phyloP scores from a whole-genome alignment of 768 basidiomycete genomes.

The Hypholoma sublateritium region DNA sequence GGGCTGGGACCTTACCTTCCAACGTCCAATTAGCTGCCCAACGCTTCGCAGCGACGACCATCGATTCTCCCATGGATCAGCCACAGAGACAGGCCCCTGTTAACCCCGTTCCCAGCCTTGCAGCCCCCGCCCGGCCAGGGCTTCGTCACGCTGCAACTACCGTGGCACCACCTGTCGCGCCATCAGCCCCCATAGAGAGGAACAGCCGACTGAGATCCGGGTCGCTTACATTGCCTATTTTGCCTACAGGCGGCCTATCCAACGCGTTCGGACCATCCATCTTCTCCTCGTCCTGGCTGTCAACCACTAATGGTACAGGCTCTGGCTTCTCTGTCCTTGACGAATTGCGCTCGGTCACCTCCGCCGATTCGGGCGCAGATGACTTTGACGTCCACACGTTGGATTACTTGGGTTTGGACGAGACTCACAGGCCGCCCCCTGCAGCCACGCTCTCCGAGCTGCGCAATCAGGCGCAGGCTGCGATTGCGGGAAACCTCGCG shows the following conservation, averaged over 20 bases:
- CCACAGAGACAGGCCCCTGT: constrained; percentile 25
- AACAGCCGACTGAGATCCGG: constrained; percentile 90
- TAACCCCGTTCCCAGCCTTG: constrained; percentile 39
- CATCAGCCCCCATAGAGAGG: constrained; percentile 55
- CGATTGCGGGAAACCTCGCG: constrained; percentile 80
- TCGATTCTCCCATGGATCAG: constrained; percentile 42
- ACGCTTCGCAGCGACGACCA: constrained; percentile 69
- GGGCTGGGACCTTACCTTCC: constrained; percentile 97
- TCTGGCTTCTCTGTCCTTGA: constrained; percentile 69
- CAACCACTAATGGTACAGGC: constrained; percentile 54
- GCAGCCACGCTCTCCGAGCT: constrained; percentile 89
- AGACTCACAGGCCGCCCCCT: constrained; percentile 57
- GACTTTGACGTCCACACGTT: constrained; percentile 93
- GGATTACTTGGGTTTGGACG: constrained; percentile 95
- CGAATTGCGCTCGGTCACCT: constrained; percentile 78
- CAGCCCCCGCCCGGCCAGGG: constrained; percentile 55
- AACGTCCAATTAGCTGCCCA: constrained; percentile 89
- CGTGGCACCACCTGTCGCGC: constrained; percentile 55
- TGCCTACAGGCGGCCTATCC: constrained; percentile 73
- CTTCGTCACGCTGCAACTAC: constrained; percentile 77
- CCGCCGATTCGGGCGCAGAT: constrained; percentile 77
- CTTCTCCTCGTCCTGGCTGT: constrained; percentile 89
- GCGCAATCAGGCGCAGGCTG: constrained; percentile 87
- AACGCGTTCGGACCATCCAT: constrained; percentile 88
- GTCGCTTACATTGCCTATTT: constrained; percentile 86